A percentile compares a stretch with the other conserved stretches of the same genome.
These are phyloP conservation scores for Rhodotorula sp. DNA, from an alignment of 1,284 basidiomycete species.

Conservation along the genomic window DNA sequence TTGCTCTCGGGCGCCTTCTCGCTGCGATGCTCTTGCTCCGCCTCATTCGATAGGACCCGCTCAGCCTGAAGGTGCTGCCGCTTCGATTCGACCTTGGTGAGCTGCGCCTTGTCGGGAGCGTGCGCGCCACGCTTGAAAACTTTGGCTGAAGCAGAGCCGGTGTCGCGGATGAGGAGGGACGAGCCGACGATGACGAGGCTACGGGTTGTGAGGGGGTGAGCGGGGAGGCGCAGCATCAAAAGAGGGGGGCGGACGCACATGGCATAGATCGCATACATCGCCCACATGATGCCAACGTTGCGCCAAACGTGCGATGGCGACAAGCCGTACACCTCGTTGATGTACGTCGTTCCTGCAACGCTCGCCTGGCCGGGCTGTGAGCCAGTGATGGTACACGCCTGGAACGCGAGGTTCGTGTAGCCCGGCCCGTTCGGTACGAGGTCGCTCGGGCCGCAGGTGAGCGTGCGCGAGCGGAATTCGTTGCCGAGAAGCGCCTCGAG, in stretches of 20 bases:
- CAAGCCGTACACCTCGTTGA: constrained; percentile 50
- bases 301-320: constrained; percentile 52
- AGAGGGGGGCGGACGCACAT: constrained; percentile 24
- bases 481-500: constrained; percentile 31
- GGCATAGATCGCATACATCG: constrained; percentile 43
- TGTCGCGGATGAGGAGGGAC: constrained; percentile 43
- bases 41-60: constrained; percentile 10
- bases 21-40: constrained; percentile 8
- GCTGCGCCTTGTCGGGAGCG: constrained; percentile 33
- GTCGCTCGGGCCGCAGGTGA: constrained; percentile 7
- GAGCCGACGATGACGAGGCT: constrained; percentile 36
- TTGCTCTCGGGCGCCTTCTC: constrained; percentile 18
- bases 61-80: constrained; percentile 17
- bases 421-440: constrained; percentile 33
- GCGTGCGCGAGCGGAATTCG: constrained; percentile 19
- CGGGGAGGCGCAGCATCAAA: no score
- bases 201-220: not conserved
- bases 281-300: constrained; percentile 52
- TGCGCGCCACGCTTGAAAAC: constrained; percentile 47
- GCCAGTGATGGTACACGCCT: constrained; percentile 52
- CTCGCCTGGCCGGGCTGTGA: constrained; percentile 48
- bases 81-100: constrained; percentile 9
- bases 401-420: constrained; percentile 41
- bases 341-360: constrained; percentile 50
- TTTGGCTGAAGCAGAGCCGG: constrained; percentile 45